Base-by-base conservation (phyloP, 2,329 filamentous ascomycete species). In the Aureobasidium sp. region DNA sequence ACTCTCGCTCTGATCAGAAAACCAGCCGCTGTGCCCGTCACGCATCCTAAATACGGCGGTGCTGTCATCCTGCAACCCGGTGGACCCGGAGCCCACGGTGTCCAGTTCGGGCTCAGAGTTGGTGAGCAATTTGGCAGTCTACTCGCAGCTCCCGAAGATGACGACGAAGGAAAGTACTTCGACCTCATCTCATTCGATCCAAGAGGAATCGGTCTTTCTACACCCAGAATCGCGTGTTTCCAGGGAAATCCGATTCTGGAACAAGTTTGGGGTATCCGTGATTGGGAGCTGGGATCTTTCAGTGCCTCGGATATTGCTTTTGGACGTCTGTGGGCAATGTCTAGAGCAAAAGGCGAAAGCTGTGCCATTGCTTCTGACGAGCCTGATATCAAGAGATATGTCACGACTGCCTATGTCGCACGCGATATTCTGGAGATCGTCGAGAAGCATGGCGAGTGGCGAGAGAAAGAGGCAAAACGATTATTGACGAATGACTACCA, bases 371-470 rank as follows among this genome's bases (percentile, higher is more conserved):
- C 4, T 2, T 45, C 12, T 12, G 45, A 64, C 1, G 53, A 65
- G 15, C 20, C 45, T 34, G 63, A 44, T 29, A 75, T 77, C 64
- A 74, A 71, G 62, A 70, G 72, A 59, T 76, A 77, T 66, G 70
- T 78, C 62, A 75, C 74, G n/a, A 81, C 78, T 0, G 76, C 77
- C 2, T 74, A 74, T 22, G 77, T 79, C 3, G 78, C 76, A 2
- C 70, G 75, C 47, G 79, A 81, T 62, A 79, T 81, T 73, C 66
- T 81, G 9, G 75, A 77, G 48, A 75, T 81, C 39, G 69, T 77
- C 9, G 78, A 81, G 64, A 73, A 71, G 25, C 75, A 78, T 62
- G 76, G 67, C 29, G 64, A 63, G 37, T 71, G 69, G 68, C 65
- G 70, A 20, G 66, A 70, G 44, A n/a, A 68, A 22, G 67, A 77